Base-by-base conservation (phyloP, 2,329 filamentous ascomycete genomes). In the Coccinonectria pachysandricola region DNA sequence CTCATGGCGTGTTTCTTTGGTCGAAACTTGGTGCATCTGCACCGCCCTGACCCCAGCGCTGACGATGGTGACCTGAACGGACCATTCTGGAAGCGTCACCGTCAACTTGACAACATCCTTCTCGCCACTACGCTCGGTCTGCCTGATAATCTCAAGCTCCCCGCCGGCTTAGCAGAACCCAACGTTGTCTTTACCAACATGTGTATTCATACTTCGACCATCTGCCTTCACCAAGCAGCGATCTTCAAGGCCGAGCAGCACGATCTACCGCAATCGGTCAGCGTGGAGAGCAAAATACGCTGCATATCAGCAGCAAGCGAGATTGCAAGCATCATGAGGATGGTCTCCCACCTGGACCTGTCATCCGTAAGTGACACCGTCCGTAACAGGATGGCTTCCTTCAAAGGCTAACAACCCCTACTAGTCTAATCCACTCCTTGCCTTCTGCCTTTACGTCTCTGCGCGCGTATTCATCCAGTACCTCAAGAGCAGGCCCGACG, bases 221-320 rank as follows among this genome's bases (percentile, higher is more conserved):
- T 98, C 28, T 96, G 88, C 52, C 63, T 98, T n/a, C 91, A 98
- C 48, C 91, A 98, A 58, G 91, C 88, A 3, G 91, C 91, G 14
- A 96, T 98, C 12, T 95, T 88, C 67, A 96, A 95, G 52, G 86
- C 87, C 0, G 88, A 96, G 45, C 91, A 86, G 57, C 80, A 94
- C 53, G 72, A 75, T 27, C 61, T 95, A 34, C 77, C 84, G 1
- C 62, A 70, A 2, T 77, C 79, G 11, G 78, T 95, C 23, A 78
- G 82, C 37, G 75, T 81, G 2, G 88, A 96, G 50, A 94, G 87
- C 53, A 95, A 94, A 53, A 74, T 91, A 9, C 73, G 91, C 35
- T 96, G 91, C 45, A 85, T 96, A 32, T 86, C 86, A 12, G 86
- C 88, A 8, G 91, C 91, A 15, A 86, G 87, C 31, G 87, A 95